Percentiles rank a stretch among this genome's conserved stretches.
Evolutionary conservation across 805 yeast genomes (phyloP).

Genomic region (Wickerhamiella occidentalis): DNA sequence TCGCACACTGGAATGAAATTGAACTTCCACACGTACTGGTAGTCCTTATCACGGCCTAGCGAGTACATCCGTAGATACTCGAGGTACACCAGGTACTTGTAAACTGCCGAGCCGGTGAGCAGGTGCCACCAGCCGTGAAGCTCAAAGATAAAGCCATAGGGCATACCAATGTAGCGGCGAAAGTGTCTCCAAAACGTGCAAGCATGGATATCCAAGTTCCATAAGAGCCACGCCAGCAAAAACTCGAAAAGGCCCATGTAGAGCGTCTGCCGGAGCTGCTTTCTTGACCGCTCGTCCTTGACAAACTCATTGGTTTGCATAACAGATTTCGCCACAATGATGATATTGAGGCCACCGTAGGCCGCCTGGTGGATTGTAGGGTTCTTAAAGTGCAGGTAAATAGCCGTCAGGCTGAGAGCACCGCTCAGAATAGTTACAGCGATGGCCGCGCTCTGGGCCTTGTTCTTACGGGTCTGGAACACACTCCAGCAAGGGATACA

Average conservation of each 20-base stretch:
- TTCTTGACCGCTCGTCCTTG: constrained; percentile 35
- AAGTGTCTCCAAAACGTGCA: constrained; percentile 47
- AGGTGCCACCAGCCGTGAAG: constrained; percentile 98
- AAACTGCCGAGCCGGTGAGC: constrained; percentile 63
- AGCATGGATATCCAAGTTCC: constrained; percentile 82
- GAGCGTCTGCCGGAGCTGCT: constrained; percentile 45
- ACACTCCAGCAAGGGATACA: constrained; percentile 87
- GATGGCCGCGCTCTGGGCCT: constrained; percentile 31
- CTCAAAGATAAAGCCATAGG: constrained; percentile 74
- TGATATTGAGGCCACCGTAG: constrained; percentile 66
- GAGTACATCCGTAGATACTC: constrained; percentile 63
- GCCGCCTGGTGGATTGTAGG: constrained; percentile 85
- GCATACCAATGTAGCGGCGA: constrained; percentile 63
- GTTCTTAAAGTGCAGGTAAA: constrained; percentile 61
- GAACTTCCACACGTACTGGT: constrained; percentile 44
- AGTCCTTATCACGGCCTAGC: constrained; percentile 43
- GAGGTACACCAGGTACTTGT: constrained; percentile 66
- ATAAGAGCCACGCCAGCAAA: constrained; percentile 61
- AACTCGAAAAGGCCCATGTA: constrained; percentile 50
- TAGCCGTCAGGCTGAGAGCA: constrained; percentile 50
- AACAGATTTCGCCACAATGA: constrained; percentile 52
- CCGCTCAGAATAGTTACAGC: constrained; percentile 40
- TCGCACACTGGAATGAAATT: constrained; percentile 34
- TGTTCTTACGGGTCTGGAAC: constrained; percentile 44
- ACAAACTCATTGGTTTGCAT: constrained; percentile 43